phyloP scores from a whole-genome alignment of 441 rosid genomes.

The Adansonia gregorii region DNA sequence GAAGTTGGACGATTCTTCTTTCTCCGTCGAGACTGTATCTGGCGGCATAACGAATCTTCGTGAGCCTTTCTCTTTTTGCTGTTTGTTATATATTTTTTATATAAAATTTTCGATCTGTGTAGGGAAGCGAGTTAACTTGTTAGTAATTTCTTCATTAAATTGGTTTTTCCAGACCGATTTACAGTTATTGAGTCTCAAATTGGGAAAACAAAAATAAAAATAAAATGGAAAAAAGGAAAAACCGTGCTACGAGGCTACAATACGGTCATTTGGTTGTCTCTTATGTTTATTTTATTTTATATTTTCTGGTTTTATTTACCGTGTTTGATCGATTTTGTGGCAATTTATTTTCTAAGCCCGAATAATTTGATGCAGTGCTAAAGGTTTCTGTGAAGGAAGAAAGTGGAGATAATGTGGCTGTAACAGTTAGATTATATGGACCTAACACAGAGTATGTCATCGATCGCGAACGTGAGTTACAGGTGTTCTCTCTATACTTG shows the following conservation, averaged over 20 bases:
- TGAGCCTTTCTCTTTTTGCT: slow-evolving; percentile 40
- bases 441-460: slow-evolving; percentile 94
- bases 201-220: not conserved
- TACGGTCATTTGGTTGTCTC: not conserved
- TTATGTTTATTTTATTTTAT: not conserved
- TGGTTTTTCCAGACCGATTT: not conserved
- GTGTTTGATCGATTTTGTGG: slow-evolving; percentile 1
- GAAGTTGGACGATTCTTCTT: slow-evolving; percentile 62
- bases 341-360: not conserved
- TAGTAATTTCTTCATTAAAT: not conserved
- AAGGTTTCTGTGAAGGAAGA: slow-evolving; percentile 84
- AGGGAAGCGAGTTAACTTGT: not conserved
- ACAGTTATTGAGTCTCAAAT: slow-evolving; percentile 3
- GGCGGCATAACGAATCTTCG: slow-evolving; percentile 97
- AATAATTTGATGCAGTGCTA: slow-evolving; percentile 54
- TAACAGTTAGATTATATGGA: slow-evolving; percentile 89
- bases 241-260: not conserved
- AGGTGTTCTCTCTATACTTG: slow-evolving; percentile 41
- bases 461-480: slow-evolving; percentile 74
- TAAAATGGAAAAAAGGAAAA: not conserved
- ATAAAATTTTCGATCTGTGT: not conserved
- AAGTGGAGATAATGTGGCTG: slow-evolving; percentile 45
- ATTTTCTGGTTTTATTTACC: not conserved
- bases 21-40: slow-evolving; percentile 72
- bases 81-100: not conserved